Evolutionary conservation across 306 rosid genomes (phyloP).

Genomic region (Dicorynia guianensis): DNA sequence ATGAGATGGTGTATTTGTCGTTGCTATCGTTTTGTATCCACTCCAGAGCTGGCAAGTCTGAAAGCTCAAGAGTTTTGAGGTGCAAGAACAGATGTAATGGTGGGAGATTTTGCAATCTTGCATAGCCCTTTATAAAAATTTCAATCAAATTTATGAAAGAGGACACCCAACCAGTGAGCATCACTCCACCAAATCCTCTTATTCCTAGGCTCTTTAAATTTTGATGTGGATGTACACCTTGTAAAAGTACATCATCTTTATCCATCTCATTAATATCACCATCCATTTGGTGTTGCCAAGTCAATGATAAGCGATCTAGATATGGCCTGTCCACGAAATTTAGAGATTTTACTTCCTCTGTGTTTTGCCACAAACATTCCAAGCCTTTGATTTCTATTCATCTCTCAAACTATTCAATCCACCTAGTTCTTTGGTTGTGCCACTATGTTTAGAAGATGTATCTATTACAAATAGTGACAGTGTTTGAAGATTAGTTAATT

Average conservation of each 20-base stretch:
- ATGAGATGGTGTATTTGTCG: too few species aligned
- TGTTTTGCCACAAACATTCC: neutral
- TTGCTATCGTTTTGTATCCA: neutral
- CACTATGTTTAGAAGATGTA: neutral
- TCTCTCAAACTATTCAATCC: slow-evolving; percentile 2
- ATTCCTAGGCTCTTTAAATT: neutral
- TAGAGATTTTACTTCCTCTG: neutral
- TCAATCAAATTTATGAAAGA: neutral
- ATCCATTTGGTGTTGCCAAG: neutral
- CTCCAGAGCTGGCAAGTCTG: neutral
- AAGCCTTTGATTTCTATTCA: neutral
- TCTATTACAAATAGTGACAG: neutral
- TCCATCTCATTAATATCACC: neutral
- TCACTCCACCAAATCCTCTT: neutral
- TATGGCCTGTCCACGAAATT: slow-evolving; percentile 7
- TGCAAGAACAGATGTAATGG: neutral
- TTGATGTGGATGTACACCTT: neutral
- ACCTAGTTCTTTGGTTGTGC: neutral
- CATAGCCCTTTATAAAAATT: fast-evolving
- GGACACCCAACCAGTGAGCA: neutral
- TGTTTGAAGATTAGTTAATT: neutral
- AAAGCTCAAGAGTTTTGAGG: fast-evolving
- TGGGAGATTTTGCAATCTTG: slow-evolving; percentile 21
- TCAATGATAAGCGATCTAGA: neutral
- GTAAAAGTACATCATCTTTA: neutral